Conservation (phyloP, 495 filamentous ascomycete genomes). For the Podospora bellae-mahoneyi region DNA sequence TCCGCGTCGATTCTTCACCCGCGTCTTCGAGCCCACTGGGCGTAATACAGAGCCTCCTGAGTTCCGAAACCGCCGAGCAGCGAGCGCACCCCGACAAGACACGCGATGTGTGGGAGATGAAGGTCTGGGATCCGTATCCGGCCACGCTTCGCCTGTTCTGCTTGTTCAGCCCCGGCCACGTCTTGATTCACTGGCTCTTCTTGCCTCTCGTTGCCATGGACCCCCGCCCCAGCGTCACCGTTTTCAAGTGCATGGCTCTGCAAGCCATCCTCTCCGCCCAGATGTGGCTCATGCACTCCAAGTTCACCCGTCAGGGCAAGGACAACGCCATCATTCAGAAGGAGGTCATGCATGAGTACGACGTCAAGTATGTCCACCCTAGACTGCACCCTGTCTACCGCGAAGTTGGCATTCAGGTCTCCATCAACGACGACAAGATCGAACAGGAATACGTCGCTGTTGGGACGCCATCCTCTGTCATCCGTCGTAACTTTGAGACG, state of each 20-base stretch:
- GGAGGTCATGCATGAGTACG: conserved; percentile 92
- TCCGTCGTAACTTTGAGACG: conserved; percentile 78
- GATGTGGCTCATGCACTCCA: conserved; percentile 63
- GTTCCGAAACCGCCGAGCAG: conserved; percentile 58
- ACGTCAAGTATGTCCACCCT: conserved; percentile 91
- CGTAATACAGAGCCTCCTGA: conserved; percentile 65
- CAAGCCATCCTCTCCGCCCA: conserved; percentile 72
- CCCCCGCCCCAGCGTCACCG: conserved; percentile 75
- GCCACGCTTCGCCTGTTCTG: conserved; percentile 80
- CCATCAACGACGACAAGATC: conserved; percentile 40
- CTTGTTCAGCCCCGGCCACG: conserved; percentile 87
- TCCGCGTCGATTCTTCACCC: conserved; percentile 86
- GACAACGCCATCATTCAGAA: conserved; percentile 80
- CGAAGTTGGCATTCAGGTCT: conserved; percentile 77
- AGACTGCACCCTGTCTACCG: conserved; percentile 74
- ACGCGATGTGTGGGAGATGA: conserved; percentile 91
- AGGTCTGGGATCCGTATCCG: conserved; percentile 88
- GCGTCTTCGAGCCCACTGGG: conserved; percentile 73
- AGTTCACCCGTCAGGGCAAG: conserved; percentile 79
- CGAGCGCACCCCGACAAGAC: conserved; percentile 80
- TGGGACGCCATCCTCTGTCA: conserved; percentile 72
- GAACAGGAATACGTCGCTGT: conserved; percentile 59
- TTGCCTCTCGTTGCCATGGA: conserved; percentile 73
- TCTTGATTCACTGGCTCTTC: conserved; percentile 82
- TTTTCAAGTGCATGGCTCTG: conserved; percentile 73